Evolutionary conservation across 345 rosid genomes (phyloP).

Genomic region (Ailanthus altissimus): DNA sequence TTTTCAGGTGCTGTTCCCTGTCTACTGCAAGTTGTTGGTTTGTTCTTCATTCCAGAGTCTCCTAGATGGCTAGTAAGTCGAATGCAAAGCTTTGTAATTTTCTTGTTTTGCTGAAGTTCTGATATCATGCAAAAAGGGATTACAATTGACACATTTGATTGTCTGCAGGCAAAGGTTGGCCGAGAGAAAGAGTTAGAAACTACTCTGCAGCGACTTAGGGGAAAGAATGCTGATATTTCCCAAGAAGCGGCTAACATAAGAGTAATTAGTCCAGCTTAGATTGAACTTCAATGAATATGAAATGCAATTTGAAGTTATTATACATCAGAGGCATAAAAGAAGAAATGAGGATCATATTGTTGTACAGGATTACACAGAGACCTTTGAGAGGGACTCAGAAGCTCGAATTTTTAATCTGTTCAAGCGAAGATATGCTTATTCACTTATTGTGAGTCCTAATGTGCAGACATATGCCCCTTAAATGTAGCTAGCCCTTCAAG

Average conservation of each 20-base stretch:
- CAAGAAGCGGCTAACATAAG: constrained; percentile 51
- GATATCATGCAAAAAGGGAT: no score
- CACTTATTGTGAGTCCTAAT: no score
- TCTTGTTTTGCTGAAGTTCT: no score
- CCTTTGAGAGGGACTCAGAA: constrained; percentile 29
- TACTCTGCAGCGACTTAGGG: constrained; percentile 49
- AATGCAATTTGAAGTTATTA: neutral
- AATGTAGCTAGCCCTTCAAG: no score
- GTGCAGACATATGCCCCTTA: no score
- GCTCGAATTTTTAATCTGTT: constrained; percentile 48
- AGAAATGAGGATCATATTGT: neutral
- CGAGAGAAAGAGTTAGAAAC: constrained; percentile 42
- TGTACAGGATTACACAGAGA: constrained; percentile 41
- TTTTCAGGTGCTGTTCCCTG: constrained; percentile 42
- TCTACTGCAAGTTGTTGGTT: constrained; percentile 31
- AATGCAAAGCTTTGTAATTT: neutral
- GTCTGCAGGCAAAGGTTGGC: constrained; percentile 38
- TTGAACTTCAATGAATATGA: no score
- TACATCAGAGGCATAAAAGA: no score
- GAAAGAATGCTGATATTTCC: constrained; percentile 42
- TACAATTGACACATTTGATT: no score
- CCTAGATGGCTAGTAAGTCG: constrained; percentile 52
- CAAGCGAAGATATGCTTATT: constrained; percentile 2
- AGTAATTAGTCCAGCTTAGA: constrained; percentile 30
- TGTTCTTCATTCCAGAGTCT: constrained; percentile 50